Conservation (phyloP, 306 rosid species). For the Medicago arabica region DNA sequence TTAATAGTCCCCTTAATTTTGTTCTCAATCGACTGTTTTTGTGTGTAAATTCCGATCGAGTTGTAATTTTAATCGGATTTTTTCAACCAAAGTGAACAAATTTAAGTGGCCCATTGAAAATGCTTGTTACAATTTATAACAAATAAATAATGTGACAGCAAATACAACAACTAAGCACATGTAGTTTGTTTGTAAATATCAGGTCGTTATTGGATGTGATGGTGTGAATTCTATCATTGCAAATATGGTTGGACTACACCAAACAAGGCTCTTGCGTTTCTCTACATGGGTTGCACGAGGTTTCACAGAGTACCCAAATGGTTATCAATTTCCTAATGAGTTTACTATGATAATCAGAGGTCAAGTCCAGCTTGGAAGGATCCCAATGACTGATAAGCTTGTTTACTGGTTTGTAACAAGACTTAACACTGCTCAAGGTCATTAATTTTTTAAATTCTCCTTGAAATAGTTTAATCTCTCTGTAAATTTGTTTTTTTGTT, state of each 20-base stretch:
- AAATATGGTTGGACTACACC: conserved; percentile 45
- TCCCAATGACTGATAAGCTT: conserved; percentile 41
- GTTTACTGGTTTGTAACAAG: conserved; percentile 65
- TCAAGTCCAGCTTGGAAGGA: conserved; percentile 50
- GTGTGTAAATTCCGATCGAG: too few relatives aligned
- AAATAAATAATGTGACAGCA: too few relatives aligned
- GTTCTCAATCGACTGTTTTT: too few relatives aligned
- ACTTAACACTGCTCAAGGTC: conserved; percentile 38
- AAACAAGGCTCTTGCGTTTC: conserved; percentile 21
- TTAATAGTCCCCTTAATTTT: too few relatives aligned
- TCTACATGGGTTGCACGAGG: conserved; percentile 51
- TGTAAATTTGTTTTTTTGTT: too few relatives aligned
- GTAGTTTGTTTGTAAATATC: not conserved
- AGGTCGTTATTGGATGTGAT: conserved; percentile 70
- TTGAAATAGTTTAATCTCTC: too few relatives aligned
- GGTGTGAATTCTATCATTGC: conserved; percentile 58
- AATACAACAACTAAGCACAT: not conserved
- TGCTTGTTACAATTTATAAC: too few relatives aligned
- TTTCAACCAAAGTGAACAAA: too few relatives aligned
- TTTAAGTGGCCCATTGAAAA: too few relatives aligned
- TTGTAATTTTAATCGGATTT: too few relatives aligned
- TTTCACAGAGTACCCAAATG: conserved; percentile 54
- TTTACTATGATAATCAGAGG: conserved; percentile 37
- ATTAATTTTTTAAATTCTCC: not conserved
- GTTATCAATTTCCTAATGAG: conserved; percentile 52